Evolutionary conservation across 2,329 filamentous ascomycete genomes (phyloP).

Genomic region (Hirsutella minnesotensis): DNA sequence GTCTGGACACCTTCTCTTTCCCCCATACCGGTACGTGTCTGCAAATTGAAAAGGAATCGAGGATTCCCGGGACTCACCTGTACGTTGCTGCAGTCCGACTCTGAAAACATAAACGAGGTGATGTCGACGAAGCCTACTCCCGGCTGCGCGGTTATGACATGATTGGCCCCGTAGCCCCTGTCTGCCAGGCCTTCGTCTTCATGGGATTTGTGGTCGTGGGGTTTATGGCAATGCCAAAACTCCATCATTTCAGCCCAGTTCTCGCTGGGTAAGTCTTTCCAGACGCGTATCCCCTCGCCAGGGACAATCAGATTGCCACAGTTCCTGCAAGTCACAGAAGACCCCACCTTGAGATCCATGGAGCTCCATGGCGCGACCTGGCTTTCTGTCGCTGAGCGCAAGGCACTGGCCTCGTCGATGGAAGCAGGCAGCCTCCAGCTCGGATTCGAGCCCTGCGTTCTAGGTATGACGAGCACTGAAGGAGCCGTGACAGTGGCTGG

Average conservation of each 20-base stretch:
- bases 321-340: conserved; percentile 29
- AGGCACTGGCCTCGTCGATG: conserved; percentile 9
- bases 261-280: conserved; percentile 92
- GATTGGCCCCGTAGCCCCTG: conserved; percentile 78
- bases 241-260: conserved; percentile 99
- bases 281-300: conserved; percentile 34
- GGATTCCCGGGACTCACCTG: conserved; percentile 20
- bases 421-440: conserved; percentile 42
- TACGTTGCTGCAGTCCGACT: conserved; percentile 47
- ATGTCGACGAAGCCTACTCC: conserved; percentile 72
- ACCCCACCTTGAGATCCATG: conserved; percentile 27
- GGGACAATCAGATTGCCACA: conserved; percentile 27
- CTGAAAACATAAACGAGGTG: conserved; percentile 59
- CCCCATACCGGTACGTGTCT: no score
- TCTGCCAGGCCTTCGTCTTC: conserved; percentile 37
- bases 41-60: conserved; percentile 1
- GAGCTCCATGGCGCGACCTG: conserved; percentile 45
- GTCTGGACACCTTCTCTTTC: conserved; percentile 52
- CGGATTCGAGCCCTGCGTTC: conserved; percentile 20
- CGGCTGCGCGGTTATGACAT: conserved; percentile 52
- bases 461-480: conserved; percentile 25
- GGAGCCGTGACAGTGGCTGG: conserved; percentile 27
- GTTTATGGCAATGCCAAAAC: conserved; percentile 99
- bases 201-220: conserved; percentile 42
- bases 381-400: conserved; percentile 19